Base-by-base conservation (phyloP, 225 moss, liverwort and hornwort genomes). In the Pseudisothecium myosuroides region DNA sequence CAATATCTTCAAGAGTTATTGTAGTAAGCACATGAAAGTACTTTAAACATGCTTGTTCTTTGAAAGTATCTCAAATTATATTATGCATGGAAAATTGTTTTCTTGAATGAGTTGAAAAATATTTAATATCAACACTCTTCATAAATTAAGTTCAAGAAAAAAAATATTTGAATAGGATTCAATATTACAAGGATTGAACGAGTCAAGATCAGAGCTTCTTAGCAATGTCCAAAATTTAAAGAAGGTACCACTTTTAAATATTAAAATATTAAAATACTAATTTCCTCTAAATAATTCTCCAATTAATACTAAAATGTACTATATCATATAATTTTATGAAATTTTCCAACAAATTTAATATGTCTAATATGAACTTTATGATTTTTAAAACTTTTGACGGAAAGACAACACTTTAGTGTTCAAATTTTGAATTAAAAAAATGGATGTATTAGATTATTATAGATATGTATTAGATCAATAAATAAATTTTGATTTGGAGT, bases 191-290 rank as follows among this genome's bases (percentile, higher is more conserved):
- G 91, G 92, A 58, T 92, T 97, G 88, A 93, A 96, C 10, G 89
- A 95, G 52, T 96, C 95, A 31, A 88, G 93, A 89, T 91, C 91
- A 20, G 91, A 96, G 71, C 89, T 96, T 16, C 56, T 93, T 17
- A 89, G 63, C 5, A 93, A 94, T n/a, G 95, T 97, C n/a, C 92
- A 96, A 85, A 94, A 83, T 58, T 90, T 98, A 17, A 96, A 96
- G 80, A 91, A 95, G 92, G 97, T 96, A 12, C 47, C 1, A 43
- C 5, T 34, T 49, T 12, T 47, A 19, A 50, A 36, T 63, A 13
- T 41, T 77, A 17, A 23, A 58, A 34, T 31, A 31, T 2, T 14
- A 31, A 61, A 26, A 7, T 41, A 34, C 31, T 59, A 52, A 72
- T 13, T 10, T 6, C 6, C 7, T 55, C 24, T 6, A 68, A 37